These are phyloP conservation scores for Quercus bicolor DNA, from an alignment of 306 rosid species.

Conservation along the genomic window DNA sequence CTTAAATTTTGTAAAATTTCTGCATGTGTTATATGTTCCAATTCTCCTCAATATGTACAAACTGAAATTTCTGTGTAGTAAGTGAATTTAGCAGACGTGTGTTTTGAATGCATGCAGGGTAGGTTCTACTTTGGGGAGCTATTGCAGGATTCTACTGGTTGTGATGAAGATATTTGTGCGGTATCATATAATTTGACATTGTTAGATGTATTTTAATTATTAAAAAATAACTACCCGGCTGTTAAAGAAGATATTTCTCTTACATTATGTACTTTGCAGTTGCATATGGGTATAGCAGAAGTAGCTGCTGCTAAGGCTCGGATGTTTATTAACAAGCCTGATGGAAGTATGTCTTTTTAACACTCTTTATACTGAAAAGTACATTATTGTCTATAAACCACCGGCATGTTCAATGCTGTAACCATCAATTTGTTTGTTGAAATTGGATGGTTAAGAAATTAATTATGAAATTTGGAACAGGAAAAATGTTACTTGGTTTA, in stretches of 20 bases:
- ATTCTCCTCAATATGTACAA: not conserved
- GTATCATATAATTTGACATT: slow-evolving; percentile 32
- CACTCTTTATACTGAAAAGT: slow-evolving; percentile 6
- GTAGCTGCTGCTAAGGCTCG: slow-evolving; percentile 99
- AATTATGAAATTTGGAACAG: not conserved
- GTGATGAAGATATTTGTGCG: slow-evolving; percentile 74
- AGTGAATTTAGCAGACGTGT: not conserved
- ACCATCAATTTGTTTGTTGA: not conserved
- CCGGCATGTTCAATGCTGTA: not conserved
- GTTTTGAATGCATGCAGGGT: slow-evolving; percentile 61
- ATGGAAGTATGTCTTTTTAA: slow-evolving; percentile 71
- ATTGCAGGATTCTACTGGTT: slow-evolving; percentile 53
- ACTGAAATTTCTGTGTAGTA: not conserved
- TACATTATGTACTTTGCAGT: slow-evolving; percentile 46
- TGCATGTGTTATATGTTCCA: not conserved
- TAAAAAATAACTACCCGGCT: not conserved
- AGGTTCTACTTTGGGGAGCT: slow-evolving; percentile 94
- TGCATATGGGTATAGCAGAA: slow-evolving; percentile 92
- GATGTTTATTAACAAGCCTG: slow-evolving; percentile 97
- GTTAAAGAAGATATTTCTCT: slow-evolving; percentile 19
- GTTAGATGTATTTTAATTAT: slow-evolving; percentile 8
- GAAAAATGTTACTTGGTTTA: not conserved
- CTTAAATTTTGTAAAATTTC: not conserved
- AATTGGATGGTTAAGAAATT: not conserved
- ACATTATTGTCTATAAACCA: not conserved